phyloP scores from a whole-genome alignment of 805 yeast genomes.

The Naumovozyma castellii region DNA sequence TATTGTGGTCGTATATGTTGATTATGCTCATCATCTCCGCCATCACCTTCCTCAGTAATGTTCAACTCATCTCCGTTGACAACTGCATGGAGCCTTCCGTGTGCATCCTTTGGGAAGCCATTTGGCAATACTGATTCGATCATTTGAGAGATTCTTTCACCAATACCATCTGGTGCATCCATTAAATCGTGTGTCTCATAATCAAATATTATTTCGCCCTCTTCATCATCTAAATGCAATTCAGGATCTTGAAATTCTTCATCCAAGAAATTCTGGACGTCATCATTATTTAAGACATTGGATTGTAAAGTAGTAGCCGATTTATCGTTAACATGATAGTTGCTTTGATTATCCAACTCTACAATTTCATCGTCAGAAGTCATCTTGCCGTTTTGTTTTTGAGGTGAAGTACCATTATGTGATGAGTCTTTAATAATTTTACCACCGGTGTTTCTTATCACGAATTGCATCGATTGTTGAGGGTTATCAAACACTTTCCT shows the following conservation, averaged over 20 bases:
- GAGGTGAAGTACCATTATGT: not conserved
- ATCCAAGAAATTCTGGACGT: slow-evolving; percentile 7
- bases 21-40: not conserved
- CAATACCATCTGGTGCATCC: slow-evolving; percentile 21
- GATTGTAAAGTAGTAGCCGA: not conserved
- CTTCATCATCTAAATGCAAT: slow-evolving; percentile 17
- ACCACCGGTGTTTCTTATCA: slow-evolving; percentile 11
- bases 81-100: slow-evolving; percentile 21
- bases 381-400: not conserved
- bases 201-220: slow-evolving; percentile 26
- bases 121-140: slow-evolving; percentile 24
- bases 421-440: not conserved
- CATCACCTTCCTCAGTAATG: slow-evolving; percentile 13
- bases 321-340: slow-evolving; percentile 7
- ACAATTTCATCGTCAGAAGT: slow-evolving; percentile 4
- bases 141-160: slow-evolving; percentile 23
- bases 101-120: slow-evolving; percentile 20
- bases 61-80: slow-evolving; percentile 19
- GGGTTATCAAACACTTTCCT: slow-evolving; percentile 11
- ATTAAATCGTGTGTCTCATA: slow-evolving; percentile 21
- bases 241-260: slow-evolving; percentile 19
- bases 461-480: slow-evolving; percentile 19
- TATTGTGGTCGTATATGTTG: not conserved
- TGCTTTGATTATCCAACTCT: slow-evolving; percentile 11
- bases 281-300: not conserved